These are phyloP conservation scores for Salvia miltiorrhiza DNA, from an alignment of 257 asterid species.

Conservation along the genomic window DNA sequence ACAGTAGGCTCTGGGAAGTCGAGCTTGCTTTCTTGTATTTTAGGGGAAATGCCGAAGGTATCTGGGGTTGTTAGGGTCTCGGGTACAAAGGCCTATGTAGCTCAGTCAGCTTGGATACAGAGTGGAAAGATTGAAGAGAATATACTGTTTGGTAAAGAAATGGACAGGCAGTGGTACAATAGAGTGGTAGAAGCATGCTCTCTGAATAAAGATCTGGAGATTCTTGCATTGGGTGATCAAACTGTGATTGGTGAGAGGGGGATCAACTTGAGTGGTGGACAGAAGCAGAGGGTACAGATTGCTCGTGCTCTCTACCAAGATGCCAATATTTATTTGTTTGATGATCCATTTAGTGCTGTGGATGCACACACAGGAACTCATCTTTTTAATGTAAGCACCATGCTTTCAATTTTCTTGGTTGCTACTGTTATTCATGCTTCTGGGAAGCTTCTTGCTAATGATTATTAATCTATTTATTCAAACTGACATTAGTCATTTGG, in stretches of 20 bases:
- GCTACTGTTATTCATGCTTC: too few species aligned
- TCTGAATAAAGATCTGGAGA: slow-evolving; percentile 70
- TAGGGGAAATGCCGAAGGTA: slow-evolving; percentile 75
- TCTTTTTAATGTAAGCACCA: slow-evolving; percentile 63
- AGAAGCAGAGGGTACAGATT: slow-evolving; percentile 84
- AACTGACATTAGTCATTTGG: background rate
- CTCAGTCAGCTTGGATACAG: slow-evolving; percentile 92
- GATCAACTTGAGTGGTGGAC: slow-evolving; percentile 91
- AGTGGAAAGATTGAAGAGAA: slow-evolving; percentile 87
- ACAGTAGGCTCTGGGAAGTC: slow-evolving; percentile 92
- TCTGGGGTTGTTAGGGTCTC: slow-evolving; percentile 55
- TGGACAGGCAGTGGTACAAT: slow-evolving; percentile 57
- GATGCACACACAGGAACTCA: slow-evolving; percentile 94
- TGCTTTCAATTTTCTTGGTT: background rate
- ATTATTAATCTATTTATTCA: too few species aligned
- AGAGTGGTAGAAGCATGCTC: slow-evolving; percentile 68
- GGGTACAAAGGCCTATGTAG: slow-evolving; percentile 73
- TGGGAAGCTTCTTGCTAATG: background rate
- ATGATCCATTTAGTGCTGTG: slow-evolving; percentile 94
- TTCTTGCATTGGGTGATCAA: slow-evolving; percentile 80
- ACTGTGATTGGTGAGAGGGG: slow-evolving; percentile 92
- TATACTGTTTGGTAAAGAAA: slow-evolving; percentile 72
- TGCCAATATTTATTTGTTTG: slow-evolving; percentile 76
- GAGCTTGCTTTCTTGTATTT: slow-evolving; percentile 72
- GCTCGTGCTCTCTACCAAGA: slow-evolving; percentile 89